Base-by-base conservation (phyloP, 768 basidiomycete species). In the Mrakia gelida region DNA sequence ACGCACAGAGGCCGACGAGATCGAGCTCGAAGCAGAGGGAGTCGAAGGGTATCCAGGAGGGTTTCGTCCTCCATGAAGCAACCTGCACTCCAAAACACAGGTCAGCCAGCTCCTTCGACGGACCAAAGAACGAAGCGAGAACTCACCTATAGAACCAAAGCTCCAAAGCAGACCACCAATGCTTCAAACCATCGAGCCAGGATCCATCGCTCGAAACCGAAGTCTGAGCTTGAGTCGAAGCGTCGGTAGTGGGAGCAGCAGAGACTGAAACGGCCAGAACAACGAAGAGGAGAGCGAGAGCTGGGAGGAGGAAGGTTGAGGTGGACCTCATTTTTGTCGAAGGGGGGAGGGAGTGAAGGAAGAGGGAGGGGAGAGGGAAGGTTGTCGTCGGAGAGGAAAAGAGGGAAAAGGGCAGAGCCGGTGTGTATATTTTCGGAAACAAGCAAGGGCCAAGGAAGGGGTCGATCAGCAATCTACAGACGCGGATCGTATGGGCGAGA, bases 61-160 rank as follows among this genome's bases (percentile, higher is more conserved):
- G 63, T 75, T 45, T 7, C 32, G 18, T 23, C 75, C 75, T 30
- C 75, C 75, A 28, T 75, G 75, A 30, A 67, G 67, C 2, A 76
- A 32, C n/a, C 59, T 59, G 59, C 4, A 59, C 41, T 6, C 5
- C 41, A 6, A 6, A n/a, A 3, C 3, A 56, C 56, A 56, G 16
- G 2, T 26, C 23, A 26, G 56, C 26, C 56, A n/a, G n/a, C n/a
- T n/a, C n/a, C n/a, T n/a, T n/a, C n/a, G n/a, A n/a, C n/a, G n/a
- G n/a, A n/a, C n/a, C n/a, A n/a, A n/a, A 56, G 54, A 59, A 59
- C 5, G n/a, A 5, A 59, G 1, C 7, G n/a, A 28, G 6, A n/a
- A 59, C 28, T 59, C 26, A 59, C 49, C 71, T 56, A 28, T 75
- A 70, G 49, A 68, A 43, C 75, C 63, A 54, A 32, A 68, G 63